Conservation (phyloP, 306 rosid species). For the Lupinus albus region DNA sequence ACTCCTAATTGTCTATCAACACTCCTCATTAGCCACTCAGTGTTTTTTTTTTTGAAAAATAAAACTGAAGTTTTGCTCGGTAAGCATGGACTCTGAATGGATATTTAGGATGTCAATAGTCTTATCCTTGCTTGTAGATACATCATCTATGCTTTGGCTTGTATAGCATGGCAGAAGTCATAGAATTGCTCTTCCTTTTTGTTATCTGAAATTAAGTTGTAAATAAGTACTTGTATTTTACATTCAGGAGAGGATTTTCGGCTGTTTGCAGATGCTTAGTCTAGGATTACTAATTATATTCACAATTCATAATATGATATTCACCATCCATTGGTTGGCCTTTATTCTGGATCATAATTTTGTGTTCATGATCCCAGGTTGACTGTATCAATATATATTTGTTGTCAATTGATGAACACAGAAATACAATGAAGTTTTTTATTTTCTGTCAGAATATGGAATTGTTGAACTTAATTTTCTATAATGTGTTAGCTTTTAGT, state of each 20-base stretch:
- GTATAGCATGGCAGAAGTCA: constrained; percentile 38
- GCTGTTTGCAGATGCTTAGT: constrained; percentile 37
- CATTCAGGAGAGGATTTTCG: constrained; percentile 41
- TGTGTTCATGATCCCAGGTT: constrained; percentile 20
- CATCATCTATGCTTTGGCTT: constrained; percentile 40
- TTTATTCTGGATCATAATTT: constrained; percentile 44
- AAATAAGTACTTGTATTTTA: constrained; percentile 44
- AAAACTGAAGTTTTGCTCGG: neutral
- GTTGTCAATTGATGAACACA: no score
- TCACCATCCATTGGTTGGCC: constrained; percentile 29
- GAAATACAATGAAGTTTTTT: neutral
- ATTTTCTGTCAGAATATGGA: no score
- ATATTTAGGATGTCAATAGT: neutral
- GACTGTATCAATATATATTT: no score
- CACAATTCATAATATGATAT: neutral
- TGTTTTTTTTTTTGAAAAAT: no score
- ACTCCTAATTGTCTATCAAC: neutral
- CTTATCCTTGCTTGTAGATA: constrained; percentile 50
- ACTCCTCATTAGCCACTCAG: neutral
- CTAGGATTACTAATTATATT: neutral
- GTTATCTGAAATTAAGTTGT: constrained; percentile 39
- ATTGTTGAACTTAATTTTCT: no score
- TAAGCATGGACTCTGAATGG: neutral
- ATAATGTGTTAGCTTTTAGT: no score
- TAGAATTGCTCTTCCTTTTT: constrained; percentile 35